Conservation (phyloP, 371 early-diverging fungal species). For the Dichotomocladium elegans region DNA sequence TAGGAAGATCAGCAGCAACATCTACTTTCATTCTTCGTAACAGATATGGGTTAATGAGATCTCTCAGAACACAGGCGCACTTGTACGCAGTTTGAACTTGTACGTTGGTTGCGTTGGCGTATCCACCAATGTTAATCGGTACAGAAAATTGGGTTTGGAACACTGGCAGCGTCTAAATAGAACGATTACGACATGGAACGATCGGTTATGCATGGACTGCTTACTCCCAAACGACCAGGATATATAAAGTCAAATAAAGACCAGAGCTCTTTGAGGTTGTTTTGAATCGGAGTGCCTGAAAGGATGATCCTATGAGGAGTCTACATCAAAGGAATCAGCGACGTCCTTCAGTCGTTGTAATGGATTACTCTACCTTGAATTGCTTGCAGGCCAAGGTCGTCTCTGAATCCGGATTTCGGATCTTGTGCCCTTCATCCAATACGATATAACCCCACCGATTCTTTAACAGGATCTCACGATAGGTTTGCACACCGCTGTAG, state of each 20-base stretch:
- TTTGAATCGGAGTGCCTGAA: slow-evolving; percentile 98
- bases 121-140: slow-evolving; percentile 91
- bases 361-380: slow-evolving; percentile 41
- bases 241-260: slow-evolving; percentile 94
- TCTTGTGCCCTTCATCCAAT: slow-evolving; percentile 98
- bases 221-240: slow-evolving; percentile 90
- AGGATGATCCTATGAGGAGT: slow-evolving; percentile 88
- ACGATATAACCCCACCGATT: slow-evolving; percentile 89
- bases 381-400: slow-evolving; percentile 86
- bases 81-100: slow-evolving; percentile 93
- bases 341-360: not conserved
- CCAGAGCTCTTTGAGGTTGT: slow-evolving; percentile 97
- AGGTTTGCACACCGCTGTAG: slow-evolving; percentile 75
- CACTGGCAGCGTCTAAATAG: slow-evolving; percentile 73
- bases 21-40: slow-evolving; percentile 92
- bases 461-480: slow-evolving; percentile 62
- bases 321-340: slow-evolving; percentile 18
- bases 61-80: slow-evolving; percentile 86
- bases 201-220: not conserved
- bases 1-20: slow-evolving; percentile 88
- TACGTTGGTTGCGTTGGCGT: slow-evolving; percentile 82
- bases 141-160: slow-evolving; percentile 90
- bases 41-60: slow-evolving; percentile 92
- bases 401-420: slow-evolving; percentile 92
- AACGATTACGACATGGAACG: not conserved